These are phyloP conservation scores for Penicillium paneum DNA, from an alignment of 2,329 filamentous ascomycete genomes.

Conservation along the genomic window DNA sequence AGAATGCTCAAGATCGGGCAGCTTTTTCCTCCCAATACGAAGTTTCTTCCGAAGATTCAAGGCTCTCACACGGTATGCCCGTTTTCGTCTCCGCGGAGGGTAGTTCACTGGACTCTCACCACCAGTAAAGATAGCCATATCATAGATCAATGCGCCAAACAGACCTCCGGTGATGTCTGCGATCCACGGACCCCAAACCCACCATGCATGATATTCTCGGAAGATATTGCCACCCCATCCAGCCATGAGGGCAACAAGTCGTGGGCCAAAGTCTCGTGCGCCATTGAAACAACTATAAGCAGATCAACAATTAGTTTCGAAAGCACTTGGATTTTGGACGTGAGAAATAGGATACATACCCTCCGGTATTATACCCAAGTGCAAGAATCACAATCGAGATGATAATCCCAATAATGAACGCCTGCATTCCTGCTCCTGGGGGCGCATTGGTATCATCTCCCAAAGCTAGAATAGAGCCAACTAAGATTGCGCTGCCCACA, in stretches of 20 bases:
- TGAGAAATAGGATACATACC: conserved; percentile 12
- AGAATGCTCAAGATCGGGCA: conserved; percentile 21
- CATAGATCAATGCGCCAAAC: conserved; percentile 34
- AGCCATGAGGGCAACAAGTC: conserved; percentile 32
- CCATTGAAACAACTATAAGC: conserved; percentile 32
- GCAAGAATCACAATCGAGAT: conserved; percentile 16
- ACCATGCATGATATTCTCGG: conserved; percentile 29
- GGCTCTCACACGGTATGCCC: conserved; percentile 33
- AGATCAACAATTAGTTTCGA: background rate
- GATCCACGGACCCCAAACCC: conserved; percentile 37
- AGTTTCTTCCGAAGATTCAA: conserved; percentile 21
- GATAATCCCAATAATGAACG: conserved; percentile 26
- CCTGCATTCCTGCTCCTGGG: conserved; percentile 43
- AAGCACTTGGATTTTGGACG: background rate
- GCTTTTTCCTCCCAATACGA: conserved; percentile 11
- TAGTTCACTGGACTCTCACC: conserved; percentile 43
- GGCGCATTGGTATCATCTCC: conserved; percentile 46
- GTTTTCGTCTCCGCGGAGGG: conserved; percentile 40
- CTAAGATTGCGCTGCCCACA: conserved; percentile 31
- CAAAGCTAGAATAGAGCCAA: conserved; percentile 35
- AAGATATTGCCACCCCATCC: conserved; percentile 33
- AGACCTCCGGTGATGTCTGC: conserved; percentile 34
- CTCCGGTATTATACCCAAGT: conserved; percentile 38
- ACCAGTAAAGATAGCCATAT: conserved; percentile 39
- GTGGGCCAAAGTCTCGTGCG: conserved; percentile 36